phyloP scores from a whole-genome alignment of 331 rosid genomes.

The Cydonia oblonga region DNA sequence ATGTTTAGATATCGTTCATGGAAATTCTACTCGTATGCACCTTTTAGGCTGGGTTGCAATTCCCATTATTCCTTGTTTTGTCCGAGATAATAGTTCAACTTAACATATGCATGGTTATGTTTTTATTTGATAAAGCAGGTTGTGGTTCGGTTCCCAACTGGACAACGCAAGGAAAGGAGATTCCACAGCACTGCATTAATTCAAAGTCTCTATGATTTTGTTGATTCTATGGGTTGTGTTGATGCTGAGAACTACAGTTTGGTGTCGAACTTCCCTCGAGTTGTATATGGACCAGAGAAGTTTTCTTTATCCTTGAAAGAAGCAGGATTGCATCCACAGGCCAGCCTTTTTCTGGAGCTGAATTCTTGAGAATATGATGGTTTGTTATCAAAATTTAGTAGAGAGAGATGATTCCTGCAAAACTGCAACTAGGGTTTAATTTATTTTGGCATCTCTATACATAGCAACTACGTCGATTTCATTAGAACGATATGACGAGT shows the following conservation, averaged over 20 bases:
- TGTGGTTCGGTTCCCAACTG: constrained; percentile 86
- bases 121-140: constrained; percentile 38
- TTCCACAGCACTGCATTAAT: constrained; percentile 53
- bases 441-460: not conserved
- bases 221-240: constrained; percentile 71
- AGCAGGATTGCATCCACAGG: constrained; percentile 92
- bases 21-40: not conserved
- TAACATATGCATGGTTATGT: not conserved
- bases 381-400: not conserved
- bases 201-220: constrained; percentile 70
- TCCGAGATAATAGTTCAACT: not conserved
- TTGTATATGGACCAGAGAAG: constrained; percentile 62
- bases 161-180: constrained; percentile 91
- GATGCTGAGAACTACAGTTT: constrained; percentile 57
- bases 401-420: constrained; percentile 3
- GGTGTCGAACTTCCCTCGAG: constrained; percentile 87
- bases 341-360: constrained; percentile 52
- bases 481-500: constrained; percentile 6
- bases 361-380: constrained; percentile 20
- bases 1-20: not conserved
- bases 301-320: constrained; percentile 59
- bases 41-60: not conserved
- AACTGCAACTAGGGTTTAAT: constrained; percentile 1
- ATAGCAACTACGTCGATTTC: not conserved
- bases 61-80: not conserved